phyloP scores from a whole-genome alignment of 2,329 filamentous ascomycete species.

The Cercospora brassicicola region DNA sequence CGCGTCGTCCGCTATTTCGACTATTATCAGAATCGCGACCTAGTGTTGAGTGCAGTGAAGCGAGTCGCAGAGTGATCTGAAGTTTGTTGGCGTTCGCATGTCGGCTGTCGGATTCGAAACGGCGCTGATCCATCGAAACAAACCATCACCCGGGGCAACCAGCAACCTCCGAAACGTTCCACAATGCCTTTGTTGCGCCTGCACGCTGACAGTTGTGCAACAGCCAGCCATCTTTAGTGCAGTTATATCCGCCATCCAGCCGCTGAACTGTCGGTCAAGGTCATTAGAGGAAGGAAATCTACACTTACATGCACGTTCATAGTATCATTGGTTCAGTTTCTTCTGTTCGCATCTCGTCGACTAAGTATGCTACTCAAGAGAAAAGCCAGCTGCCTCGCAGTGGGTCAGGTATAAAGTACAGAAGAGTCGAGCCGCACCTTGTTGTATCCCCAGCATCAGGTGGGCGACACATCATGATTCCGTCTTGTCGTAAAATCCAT shows the following conservation, averaged over 20 bases:
- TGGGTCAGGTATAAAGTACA: constrained; percentile 16
- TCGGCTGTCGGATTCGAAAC: background rate
- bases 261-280: background rate
- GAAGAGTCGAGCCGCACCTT: constrained; percentile 11
- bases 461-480: constrained; percentile 16
- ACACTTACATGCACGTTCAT: background rate
- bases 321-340: background rate
- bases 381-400: constrained; percentile 13
- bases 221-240: background rate
- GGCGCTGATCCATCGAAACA: background rate
- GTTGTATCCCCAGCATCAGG: constrained; percentile 5
- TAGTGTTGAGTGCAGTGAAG: background rate
- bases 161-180: background rate
- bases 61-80: background rate
- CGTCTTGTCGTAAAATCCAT: constrained; percentile 12
- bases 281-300: background rate
- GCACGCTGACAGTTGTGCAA: background rate
- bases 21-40: background rate
- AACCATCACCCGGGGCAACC: background rate
- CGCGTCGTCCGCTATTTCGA: background rate
- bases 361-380: constrained; percentile 18
- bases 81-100: constrained; percentile 4
- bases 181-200: background rate
- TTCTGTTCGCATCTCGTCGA: constrained; percentile 11
- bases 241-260: background rate